Evolutionary conservation across 2,329 filamentous ascomycete species (phyloP), one percentile per base, ranked within the genome.

Genomic region (Monosporascus ibericus): DNA sequence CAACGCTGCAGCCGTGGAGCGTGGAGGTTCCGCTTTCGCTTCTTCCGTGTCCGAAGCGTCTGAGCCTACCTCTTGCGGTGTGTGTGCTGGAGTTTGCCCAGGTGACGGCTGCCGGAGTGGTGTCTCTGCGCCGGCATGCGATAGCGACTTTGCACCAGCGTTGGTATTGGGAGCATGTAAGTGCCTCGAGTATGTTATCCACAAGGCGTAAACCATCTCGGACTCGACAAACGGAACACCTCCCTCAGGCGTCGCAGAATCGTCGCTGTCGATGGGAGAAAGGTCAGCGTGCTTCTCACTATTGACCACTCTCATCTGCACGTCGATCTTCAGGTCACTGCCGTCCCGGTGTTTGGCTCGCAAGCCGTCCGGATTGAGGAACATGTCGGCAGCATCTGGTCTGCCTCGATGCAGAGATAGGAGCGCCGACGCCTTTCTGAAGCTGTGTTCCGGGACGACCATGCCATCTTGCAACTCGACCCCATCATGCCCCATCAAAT

Each of bases 111-210:
- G 89, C 56, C 85, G 87, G 14, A 88, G 79, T 30, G 91, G 89
- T 2, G 90, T 91, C 20, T 79, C 76, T 18, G 81, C 75, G 30
- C 84, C 83, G 40, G 87, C 85, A 17, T 83, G 70, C 20, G 84
- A 66, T 5, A 85, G 81, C 24, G 85, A 85, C n/a, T 85, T 75
- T 20, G 80, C 75, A n/a, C 81, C 79, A 47, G 85, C 69, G 52
- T 70, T 71, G 49, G 78, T 75, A 55, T 84, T 84, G 38, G 84
- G 80, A 17, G 89, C 87, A 68, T 99, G 94, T 14, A 97, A 78
- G 64, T 96, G 90, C 56, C 92, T 82, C 18, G 92, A 97, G 68
- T 97, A 99, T 1, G 92, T 97, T 59, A 99, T 87, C 94, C 94
- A 99, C 30, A 99, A 74, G 11, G 94, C 94, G 72, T 92, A 97